phyloP scores from a whole-genome alignment of 495 filamentous ascomycete species.

The Xylaria acuta region DNA sequence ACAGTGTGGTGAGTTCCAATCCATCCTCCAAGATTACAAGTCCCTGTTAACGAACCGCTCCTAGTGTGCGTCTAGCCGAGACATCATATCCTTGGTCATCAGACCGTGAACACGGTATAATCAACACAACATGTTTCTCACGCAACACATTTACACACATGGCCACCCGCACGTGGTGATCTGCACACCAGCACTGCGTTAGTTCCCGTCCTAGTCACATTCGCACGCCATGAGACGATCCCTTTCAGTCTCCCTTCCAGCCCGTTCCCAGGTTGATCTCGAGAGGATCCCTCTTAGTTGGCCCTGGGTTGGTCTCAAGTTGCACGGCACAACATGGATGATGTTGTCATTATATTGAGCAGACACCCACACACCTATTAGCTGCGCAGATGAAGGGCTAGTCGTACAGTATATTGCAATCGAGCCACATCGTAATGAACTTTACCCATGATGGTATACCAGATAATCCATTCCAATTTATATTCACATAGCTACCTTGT shows the following conservation, averaged over 20 bases:
- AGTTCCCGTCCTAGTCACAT: conserved; percentile 6
- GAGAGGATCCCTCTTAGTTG: neutral
- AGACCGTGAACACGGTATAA: neutral
- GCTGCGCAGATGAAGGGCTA: neutral
- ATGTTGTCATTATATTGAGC: no score
- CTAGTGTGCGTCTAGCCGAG: neutral
- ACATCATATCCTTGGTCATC: conserved; percentile 1
- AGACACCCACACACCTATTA: neutral
- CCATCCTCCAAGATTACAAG: neutral
- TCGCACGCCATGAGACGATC: neutral
- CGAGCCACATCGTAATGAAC: neutral
- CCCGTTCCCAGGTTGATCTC: neutral
- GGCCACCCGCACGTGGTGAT: neutral
- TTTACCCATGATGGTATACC: neutral
- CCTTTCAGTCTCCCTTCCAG: neutral
- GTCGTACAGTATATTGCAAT: neutral
- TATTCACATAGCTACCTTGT: neutral
- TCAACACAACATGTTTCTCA: neutral
- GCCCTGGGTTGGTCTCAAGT: neutral
- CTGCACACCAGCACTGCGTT: conserved; percentile 1
- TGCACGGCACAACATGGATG: neutral
- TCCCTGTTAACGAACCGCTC: neutral
- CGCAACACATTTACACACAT: neutral
- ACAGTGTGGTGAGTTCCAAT: neutral
- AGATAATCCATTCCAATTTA: neutral